These are phyloP conservation scores for Xylaria palmicola DNA, from an alignment of 495 filamentous ascomycete species.

Conservation along the genomic window DNA sequence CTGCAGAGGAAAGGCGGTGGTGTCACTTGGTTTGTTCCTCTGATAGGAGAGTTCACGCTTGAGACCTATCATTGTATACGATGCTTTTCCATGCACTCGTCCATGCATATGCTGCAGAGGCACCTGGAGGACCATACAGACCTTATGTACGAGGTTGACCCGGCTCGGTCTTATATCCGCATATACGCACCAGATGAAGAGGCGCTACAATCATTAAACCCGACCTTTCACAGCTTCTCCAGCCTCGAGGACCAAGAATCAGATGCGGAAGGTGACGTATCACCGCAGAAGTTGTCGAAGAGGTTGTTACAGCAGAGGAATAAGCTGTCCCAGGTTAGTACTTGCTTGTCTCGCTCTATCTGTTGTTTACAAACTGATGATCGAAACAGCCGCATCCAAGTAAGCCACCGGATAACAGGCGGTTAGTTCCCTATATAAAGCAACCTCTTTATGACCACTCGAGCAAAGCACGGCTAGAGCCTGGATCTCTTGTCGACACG, in stretches of 20 bases:
- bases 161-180: slow-evolving; percentile 23
- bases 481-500: slow-evolving; percentile 43
- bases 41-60: slow-evolving; percentile 41
- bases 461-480: slow-evolving; percentile 46
- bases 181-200: slow-evolving; percentile 27
- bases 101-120: slow-evolving; percentile 42
- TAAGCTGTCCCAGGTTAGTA: slow-evolving; percentile 19
- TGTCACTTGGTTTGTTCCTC: slow-evolving; percentile 45
- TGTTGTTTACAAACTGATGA: slow-evolving; percentile 7
- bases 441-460: slow-evolving; percentile 52
- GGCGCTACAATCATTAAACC: slow-evolving; percentile 22
- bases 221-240: slow-evolving; percentile 18
- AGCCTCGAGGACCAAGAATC: slow-evolving; percentile 25
- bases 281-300: slow-evolving; percentile 31
- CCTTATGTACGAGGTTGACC: slow-evolving; percentile 46
- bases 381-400: slow-evolving; percentile 15
- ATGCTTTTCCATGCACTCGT: slow-evolving; percentile 42
- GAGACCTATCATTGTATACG: slow-evolving; percentile 44
- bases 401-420: slow-evolving; percentile 28
- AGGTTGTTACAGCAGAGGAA: slow-evolving; percentile 18
- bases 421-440: slow-evolving; percentile 46
- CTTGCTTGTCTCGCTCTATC: background rate
- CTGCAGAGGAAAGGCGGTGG: slow-evolving; percentile 28
- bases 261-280: slow-evolving; percentile 22
- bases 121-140: slow-evolving; percentile 46